A percentile compares a stretch with the other conserved stretches of the same genome.
phyloP scores from a whole-genome alignment of 2,329 filamentous ascomycete genomes.

The Beauveria bassiana region DNA sequence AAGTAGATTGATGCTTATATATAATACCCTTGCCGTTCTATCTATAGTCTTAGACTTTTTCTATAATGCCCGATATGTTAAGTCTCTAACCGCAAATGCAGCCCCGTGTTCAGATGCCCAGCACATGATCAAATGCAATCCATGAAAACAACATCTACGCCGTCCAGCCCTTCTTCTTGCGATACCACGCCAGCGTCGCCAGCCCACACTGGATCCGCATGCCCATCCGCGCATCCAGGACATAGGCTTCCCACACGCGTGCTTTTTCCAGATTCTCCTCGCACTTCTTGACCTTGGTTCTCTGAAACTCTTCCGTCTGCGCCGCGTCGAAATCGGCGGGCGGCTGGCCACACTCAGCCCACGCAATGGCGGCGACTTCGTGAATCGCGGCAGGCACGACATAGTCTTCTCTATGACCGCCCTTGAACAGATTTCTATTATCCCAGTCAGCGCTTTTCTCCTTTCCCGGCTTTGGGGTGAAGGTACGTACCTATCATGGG shows the following conservation, averaged over 20 bases:
- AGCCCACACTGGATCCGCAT: conserved; percentile 64
- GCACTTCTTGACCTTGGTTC: conserved; percentile 51
- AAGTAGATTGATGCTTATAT: no score
- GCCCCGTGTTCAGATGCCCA: no score
- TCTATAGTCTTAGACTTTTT: no score
- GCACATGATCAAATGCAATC: no score
- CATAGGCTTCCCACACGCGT: conserved; percentile 61
- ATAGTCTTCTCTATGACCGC: conserved; percentile 60
- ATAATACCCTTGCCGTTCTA: not conserved
- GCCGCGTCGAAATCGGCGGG: conserved; percentile 21
- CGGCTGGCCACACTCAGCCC: conserved; percentile 55
- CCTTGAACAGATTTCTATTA: conserved; percentile 47
- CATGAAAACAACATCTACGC: not conserved
- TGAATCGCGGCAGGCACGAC: conserved; percentile 69
- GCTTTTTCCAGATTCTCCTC: conserved; percentile 58
- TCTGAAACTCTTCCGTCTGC: conserved; percentile 30
- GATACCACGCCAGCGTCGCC: conserved; percentile 54
- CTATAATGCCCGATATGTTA: not conserved
- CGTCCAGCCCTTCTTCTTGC: conserved; percentile 32
- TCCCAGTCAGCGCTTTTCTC: not conserved
- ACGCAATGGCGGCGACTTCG: conserved; percentile 75
- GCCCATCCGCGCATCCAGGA: conserved; percentile 67
- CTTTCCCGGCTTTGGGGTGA: no score
- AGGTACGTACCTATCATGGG: conserved; percentile 49
- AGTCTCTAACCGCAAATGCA: not conserved